Percentiles rank a stretch among this genome's conserved stretches.
These are phyloP conservation scores for Leptomonas pyrrhocoris DNA, from an alignment of 208 protist species.

Conservation along the genomic window DNA sequence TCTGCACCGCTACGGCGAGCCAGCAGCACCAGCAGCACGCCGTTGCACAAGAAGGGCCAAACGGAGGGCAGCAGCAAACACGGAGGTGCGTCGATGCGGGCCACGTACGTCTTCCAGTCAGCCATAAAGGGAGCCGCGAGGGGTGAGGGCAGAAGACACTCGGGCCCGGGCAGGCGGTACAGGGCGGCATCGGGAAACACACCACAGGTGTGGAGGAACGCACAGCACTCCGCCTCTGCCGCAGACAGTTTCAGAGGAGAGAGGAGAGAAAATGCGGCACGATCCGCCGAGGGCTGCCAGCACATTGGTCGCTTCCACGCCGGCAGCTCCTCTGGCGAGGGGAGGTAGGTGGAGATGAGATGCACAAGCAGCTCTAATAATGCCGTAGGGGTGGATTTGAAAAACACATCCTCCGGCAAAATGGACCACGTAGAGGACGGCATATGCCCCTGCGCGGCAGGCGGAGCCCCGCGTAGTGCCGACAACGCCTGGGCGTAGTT, in stretches of 20 bases:
- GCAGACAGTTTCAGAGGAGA: constrained; percentile 27
- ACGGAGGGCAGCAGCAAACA: constrained; percentile 70
- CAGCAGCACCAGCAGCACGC: constrained; percentile 56
- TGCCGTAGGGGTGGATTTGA: constrained; percentile 25
- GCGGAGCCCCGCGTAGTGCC: constrained; percentile 19
- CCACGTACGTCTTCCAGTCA: constrained; percentile 25
- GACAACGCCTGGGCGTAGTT: constrained; percentile 50
- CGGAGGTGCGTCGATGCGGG: constrained; percentile 27
- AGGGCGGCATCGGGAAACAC: constrained; percentile 55
- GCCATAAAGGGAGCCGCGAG: constrained; percentile 61
- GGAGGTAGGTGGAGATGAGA: constrained; percentile 56
- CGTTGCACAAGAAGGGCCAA: constrained; percentile 83
- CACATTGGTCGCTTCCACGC: constrained; percentile 30
- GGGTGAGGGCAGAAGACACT: constrained; percentile 55
- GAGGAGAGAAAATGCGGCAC: not conserved
- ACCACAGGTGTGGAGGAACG: constrained; percentile 47
- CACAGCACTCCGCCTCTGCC: constrained; percentile 52
- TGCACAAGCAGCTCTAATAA: constrained; percentile 52
- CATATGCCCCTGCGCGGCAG: constrained; percentile 15
- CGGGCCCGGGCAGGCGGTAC: constrained; percentile 64
- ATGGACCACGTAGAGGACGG: constrained; percentile 35
- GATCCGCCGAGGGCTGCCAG: constrained; percentile 47
- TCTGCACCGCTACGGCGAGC: constrained; percentile 33
- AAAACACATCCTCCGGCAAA: constrained; percentile 53
- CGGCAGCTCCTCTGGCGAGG: constrained; percentile 43